A percentile compares a stretch with the other conserved stretches of the same genome.
These are phyloP conservation scores for Wickerhamomyces bovis DNA, from an alignment of 805 yeast species.

Conservation along the genomic window DNA sequence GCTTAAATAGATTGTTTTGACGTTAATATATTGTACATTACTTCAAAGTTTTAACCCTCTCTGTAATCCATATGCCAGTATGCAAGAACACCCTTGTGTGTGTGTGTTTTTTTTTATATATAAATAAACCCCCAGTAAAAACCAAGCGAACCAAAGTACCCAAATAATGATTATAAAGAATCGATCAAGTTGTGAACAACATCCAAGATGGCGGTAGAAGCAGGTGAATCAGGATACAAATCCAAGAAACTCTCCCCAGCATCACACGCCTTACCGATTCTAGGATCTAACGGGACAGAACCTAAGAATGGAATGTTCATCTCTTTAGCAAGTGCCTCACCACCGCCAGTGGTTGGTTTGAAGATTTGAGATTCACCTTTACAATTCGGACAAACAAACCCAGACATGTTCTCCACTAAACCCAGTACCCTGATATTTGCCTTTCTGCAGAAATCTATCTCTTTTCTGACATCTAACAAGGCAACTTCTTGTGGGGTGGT, in stretches of 20 bases:
- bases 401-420: slow-evolving; percentile 95
- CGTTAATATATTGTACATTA: not conserved
- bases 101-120: too few species aligned
- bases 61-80: not conserved
- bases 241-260: slow-evolving; percentile 80
- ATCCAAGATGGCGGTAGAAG: slow-evolving; percentile 75
- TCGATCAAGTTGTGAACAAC: slow-evolving; percentile 73
- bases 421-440: slow-evolving; percentile 86
- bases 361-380: slow-evolving; percentile 86
- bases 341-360: slow-evolving; percentile 97
- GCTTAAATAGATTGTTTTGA: not conserved
- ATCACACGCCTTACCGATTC: slow-evolving; percentile 88
- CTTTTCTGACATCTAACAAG: slow-evolving; percentile 88
- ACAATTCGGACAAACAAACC: slow-evolving; percentile 95
- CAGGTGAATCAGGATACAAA: slow-evolving; percentile 85
- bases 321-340: slow-evolving; percentile 76
- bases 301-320: slow-evolving; percentile 77
- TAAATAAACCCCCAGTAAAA: not conserved
- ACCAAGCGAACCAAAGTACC: not conserved
- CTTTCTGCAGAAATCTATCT: slow-evolving; percentile 88
- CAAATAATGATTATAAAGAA: slow-evolving; percentile 17
- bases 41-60: not conserved
- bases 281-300: slow-evolving; percentile 90
- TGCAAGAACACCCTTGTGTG: not conserved
- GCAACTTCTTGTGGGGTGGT: slow-evolving; percentile 99